Base-by-base conservation (phyloP, 2,329 filamentous ascomycete genomes). In the Eurotiales sp. region DNA sequence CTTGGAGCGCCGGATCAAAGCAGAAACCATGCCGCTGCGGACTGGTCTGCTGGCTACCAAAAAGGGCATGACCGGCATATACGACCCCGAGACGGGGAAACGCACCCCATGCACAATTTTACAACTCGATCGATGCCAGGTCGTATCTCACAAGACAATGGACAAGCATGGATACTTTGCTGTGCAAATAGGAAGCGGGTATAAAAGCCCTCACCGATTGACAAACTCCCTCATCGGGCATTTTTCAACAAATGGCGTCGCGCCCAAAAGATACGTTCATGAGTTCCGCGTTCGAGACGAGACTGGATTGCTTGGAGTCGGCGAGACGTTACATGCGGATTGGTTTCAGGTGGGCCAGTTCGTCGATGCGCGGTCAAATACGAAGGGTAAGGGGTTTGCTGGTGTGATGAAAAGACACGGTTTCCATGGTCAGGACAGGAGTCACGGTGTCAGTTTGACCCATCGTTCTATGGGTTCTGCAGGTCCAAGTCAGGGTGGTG, bases 331-430 rank as follows among this genome's bases (percentile, higher is more conserved):
- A 59, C 79, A 81, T 55, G 89, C 93, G n/a, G 85, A 88, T 64
- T 95, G 93, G 88, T 97, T 97, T 74, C 79, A 85, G 62, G 82
- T 86, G 64, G 93, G 93, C 15, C 90, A 96, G 73, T 95, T 84
- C 71, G 87, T 99, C 54, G 93, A 99, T 74, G 85, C 90, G 49
- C 81, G 85, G 63, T 86, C 84, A 44, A 83, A 87, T 64, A 86
- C 84, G 61, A 83, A 88, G 66, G 93, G 93, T 48, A 92, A 90
- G 82, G 93, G 93, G 7, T 99, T 96, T 69, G 89, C 87, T 8
- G 93, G 93, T 80, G 93, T 89, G 59, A 99, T 99, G 93, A 99
- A 99, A 83, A 81, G 88, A 61, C 88, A 92, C 75, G 90, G 90
- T 29, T 97, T 93, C 72, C 71, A 77, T 25, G 93, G 93, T 62